Percentiles rank a stretch among this genome's conserved stretches.
Evolutionary conservation across 352 stramenopile species (phyloP).

Genomic region (Pythium aphanidermatum): DNA sequence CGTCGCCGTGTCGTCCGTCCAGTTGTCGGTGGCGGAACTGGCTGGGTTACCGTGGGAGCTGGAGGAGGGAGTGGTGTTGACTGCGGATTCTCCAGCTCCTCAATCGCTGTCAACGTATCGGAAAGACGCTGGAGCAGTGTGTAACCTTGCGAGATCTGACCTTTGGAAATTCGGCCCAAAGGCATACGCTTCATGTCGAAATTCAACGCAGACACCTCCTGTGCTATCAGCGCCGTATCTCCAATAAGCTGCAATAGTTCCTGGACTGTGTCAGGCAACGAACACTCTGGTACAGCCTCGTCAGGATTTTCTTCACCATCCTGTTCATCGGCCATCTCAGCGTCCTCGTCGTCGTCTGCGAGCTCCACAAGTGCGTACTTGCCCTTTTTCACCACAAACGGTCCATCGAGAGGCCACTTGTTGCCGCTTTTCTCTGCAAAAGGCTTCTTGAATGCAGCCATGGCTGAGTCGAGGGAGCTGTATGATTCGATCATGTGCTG

Average conservation of each 20-base stretch:
- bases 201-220: slow-evolving; percentile 27
- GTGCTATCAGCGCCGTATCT: slow-evolving; percentile 20
- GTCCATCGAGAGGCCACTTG: slow-evolving; percentile 35
- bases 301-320: slow-evolving; percentile 10
- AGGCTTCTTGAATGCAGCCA: slow-evolving; percentile 42
- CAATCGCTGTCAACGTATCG: slow-evolving; percentile 31
- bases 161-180: slow-evolving; percentile 37
- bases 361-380: slow-evolving; percentile 63
- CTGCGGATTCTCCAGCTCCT: slow-evolving; percentile 23
- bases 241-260: slow-evolving; percentile 26
- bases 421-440: slow-evolving; percentile 66
- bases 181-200: slow-evolving; percentile 30
- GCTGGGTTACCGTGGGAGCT: slow-evolving; percentile 1
- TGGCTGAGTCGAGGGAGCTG: slow-evolving; percentile 37
- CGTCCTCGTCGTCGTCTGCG: slow-evolving; percentile 14
- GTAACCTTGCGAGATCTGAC: slow-evolving; percentile 62
- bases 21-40: not conserved
- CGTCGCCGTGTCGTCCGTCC: slow-evolving; percentile 2
- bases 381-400: slow-evolving; percentile 39
- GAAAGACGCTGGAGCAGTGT: slow-evolving; percentile 46
- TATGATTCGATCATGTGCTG: slow-evolving; percentile 3
- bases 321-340: slow-evolving; percentile 1
- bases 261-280: slow-evolving; percentile 11
- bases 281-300: slow-evolving; percentile 1
- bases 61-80: not conserved